Evolutionary conservation across 768 basidiomycete species (phyloP).

Genomic region (Boletellus ananas): DNA sequence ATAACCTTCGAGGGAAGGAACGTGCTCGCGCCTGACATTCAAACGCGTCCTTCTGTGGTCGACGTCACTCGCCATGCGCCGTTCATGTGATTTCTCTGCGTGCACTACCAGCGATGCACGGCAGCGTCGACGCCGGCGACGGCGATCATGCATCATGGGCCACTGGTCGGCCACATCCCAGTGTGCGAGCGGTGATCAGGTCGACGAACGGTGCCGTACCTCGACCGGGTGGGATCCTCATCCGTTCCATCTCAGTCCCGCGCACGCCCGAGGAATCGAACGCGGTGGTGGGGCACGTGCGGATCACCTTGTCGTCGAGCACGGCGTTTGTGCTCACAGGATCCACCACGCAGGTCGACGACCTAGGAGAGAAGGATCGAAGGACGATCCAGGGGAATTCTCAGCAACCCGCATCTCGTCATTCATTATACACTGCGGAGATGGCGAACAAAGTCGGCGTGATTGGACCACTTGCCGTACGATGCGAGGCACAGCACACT

Average conservation of each 20-base stretch:
- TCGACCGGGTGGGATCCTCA: constrained; percentile 16
- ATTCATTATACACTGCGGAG: constrained; percentile 27
- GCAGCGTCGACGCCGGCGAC: neutral
- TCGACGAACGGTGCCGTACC: constrained; percentile 8
- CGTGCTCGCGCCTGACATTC: no score
- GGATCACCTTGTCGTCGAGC: constrained; percentile 14
- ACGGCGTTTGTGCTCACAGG: constrained; percentile 22
- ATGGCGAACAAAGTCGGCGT: constrained; percentile 8
- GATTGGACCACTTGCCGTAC: no score
- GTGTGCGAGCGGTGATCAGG: constrained; percentile 1
- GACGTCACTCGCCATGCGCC: constrained; percentile 26
- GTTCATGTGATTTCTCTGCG: constrained; percentile 12
- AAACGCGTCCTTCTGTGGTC: no score
- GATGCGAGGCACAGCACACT: no score
- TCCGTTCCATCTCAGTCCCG: constrained; percentile 11
- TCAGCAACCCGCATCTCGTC: constrained; percentile 19
- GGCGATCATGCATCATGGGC: constrained; percentile 14
- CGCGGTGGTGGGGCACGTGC: constrained; percentile 10
- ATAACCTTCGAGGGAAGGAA: constrained; percentile 31
- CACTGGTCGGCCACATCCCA: neutral
- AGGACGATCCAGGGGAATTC: constrained; percentile 20
- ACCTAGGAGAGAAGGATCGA: constrained; percentile 25
- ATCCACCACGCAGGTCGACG: constrained; percentile 20
- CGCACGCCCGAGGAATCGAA: constrained; percentile 6
- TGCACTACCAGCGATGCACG: constrained; percentile 8